phyloP scores from a whole-genome alignment of 1,284 basidiomycete species.

The Leccinum pachyderme region DNA sequence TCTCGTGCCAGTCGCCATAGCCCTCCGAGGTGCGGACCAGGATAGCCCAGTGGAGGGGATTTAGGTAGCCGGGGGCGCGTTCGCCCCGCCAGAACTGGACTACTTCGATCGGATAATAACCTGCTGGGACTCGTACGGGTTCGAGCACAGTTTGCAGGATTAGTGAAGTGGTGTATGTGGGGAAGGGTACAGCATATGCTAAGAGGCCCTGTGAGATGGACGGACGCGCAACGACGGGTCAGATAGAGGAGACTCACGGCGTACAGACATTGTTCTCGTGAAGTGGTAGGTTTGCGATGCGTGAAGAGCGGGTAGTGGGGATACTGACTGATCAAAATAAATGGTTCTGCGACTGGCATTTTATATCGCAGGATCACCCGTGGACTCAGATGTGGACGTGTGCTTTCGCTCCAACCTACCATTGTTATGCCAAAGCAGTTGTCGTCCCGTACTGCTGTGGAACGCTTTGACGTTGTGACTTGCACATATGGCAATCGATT shows the following conservation, averaged over 20 bases:
- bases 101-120: slow-evolving; percentile 25
- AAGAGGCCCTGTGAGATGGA: background rate
- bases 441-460: background rate
- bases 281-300: background rate
- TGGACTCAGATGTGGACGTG: background rate
- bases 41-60: slow-evolving; percentile 31
- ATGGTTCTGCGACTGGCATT: background rate
- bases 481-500: background rate
- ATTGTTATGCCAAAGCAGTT: background rate
- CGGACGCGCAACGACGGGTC: background rate
- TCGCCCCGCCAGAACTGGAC: slow-evolving; percentile 33
- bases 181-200: background rate
- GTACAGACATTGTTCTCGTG: background rate
- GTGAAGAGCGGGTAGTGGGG: no score
- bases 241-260: background rate
- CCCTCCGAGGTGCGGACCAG: slow-evolving; percentile 20
- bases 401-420: background rate
- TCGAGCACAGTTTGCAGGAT: slow-evolving; percentile 11
- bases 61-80: slow-evolving; percentile 1
- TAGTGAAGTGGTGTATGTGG: background rate
- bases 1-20: slow-evolving; percentile 28
- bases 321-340: background rate
- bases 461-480: background rate
- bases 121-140: slow-evolving; percentile 19
- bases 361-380: background rate